Base-by-base conservation (phyloP, 2,329 filamentous ascomycete genomes). In the Stachybotrys echinatus region DNA sequence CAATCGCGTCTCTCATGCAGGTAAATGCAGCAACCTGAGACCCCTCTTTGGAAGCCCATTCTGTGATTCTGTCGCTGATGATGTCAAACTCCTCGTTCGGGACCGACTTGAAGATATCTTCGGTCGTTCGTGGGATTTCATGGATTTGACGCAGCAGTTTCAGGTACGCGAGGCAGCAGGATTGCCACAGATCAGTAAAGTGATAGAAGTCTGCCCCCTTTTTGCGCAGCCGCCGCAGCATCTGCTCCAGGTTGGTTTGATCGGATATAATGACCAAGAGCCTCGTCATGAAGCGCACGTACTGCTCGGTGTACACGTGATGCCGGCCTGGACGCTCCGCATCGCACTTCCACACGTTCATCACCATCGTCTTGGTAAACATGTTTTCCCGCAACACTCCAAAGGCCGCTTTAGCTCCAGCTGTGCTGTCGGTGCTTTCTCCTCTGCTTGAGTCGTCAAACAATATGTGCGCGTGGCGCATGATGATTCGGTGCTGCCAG, bases 321-420 rank as follows among this genome's bases (percentile, higher is more conserved):
- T 96, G 92, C 18, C 92, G 82, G 0, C 92, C 92, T 0, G 90
- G 77, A 2, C 80, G 75, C 60, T 96, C 92, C 44, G 88, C 84
- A 56, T 96, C 92, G 37, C 92, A 94, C 58, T 92, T 92, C 92
- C 92, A 96, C 4, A 96, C 90, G 62, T 95, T 92, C 66, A 96
- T 85, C 1, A 88, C 86, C 86, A 95, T 95, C 0, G 90, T 95
- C 71, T 96, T 96, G 38, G 92, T 95, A 57, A 96, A 92, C 80
- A 84, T 84, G 53, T 75, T 80, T 51, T 84, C 80, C 43, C 78
- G 71, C 48, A 96, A 86, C 40, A 95, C 87, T 48, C 83, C 79
- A 46, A 90, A 92, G 14, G 95, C 81, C 49, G 92, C 88, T 61
- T 85, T 81, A 58, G 91, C 92, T 20, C 88, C 85, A 27, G 79